Conservation (phyloP, 2,329 filamentous ascomycete species). For the Huntiella moniliformis region DNA sequence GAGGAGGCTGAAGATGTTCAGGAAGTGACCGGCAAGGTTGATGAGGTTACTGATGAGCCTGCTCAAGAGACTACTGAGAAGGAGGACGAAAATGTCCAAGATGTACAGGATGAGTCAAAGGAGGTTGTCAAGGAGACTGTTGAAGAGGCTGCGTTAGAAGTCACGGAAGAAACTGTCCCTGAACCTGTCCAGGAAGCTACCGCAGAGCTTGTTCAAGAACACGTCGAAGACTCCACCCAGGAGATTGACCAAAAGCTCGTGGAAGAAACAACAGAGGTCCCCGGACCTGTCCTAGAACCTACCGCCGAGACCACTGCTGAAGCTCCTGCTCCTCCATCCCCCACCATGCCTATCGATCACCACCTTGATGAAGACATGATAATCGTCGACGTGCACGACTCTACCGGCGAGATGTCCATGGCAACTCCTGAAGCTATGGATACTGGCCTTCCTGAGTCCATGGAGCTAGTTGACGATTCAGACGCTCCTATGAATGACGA, state of each 20-base stretch:
- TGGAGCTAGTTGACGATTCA: constrained; percentile 1
- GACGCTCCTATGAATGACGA: background rate
- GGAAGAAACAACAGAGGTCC: background rate
- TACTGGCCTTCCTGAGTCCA: background rate
- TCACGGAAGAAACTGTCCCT: background rate
- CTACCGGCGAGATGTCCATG: background rate
- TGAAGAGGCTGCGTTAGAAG: background rate
- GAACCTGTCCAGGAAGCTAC: background rate
- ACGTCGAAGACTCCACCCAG: background rate
- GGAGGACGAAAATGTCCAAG: background rate
- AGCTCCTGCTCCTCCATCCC: background rate
- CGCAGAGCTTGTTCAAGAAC: background rate
- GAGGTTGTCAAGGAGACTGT: background rate
- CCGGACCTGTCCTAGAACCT: background rate
- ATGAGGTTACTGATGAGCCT: background rate
- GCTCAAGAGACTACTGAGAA: background rate
- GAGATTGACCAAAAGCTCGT: background rate
- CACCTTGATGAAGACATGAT: background rate
- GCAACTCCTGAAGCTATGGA: background rate
- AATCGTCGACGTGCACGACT: background rate
- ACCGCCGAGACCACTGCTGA: background rate
- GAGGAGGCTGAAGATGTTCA: background rate
- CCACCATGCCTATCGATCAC: background rate
- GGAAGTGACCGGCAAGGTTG: background rate
- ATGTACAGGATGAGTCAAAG: background rate